A percentile compares a stretch with the other conserved stretches of the same genome.
phyloP scores from a whole-genome alignment of 306 rosid species.

The Fagus crenata region DNA sequence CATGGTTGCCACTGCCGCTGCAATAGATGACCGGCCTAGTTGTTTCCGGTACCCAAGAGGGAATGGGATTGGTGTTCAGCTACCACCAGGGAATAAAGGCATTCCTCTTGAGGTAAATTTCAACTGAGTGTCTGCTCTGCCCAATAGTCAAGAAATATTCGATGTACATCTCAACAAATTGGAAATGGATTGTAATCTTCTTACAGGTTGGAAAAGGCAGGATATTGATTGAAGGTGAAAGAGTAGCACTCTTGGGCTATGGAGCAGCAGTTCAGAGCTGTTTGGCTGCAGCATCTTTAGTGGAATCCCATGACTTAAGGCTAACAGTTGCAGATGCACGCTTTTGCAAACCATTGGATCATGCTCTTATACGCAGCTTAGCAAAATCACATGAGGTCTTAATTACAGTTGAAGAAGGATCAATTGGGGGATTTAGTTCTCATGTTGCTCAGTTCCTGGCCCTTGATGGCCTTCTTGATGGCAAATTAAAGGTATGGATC shows the following conservation, averaged over 20 bases:
- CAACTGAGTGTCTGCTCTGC: background rate
- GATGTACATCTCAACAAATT: background rate
- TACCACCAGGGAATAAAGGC: constrained; percentile 83
- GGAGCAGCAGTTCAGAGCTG: constrained; percentile 81
- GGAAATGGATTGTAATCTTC: constrained; percentile 15
- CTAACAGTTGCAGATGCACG: constrained; percentile 75
- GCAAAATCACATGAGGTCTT: constrained; percentile 80
- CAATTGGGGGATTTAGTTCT: constrained; percentile 93
- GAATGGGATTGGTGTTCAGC: constrained; percentile 73
- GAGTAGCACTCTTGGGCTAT: constrained; percentile 85
- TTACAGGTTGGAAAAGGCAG: constrained; percentile 76
- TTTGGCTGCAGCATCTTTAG: constrained; percentile 58
- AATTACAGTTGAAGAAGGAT: constrained; percentile 95
- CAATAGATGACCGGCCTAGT: constrained; percentile 89
- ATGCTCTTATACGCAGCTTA: constrained; percentile 65
- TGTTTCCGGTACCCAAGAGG: constrained; percentile 97
- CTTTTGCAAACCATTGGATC: constrained; percentile 94
- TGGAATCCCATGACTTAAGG: constrained; percentile 50
- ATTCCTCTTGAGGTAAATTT: constrained; percentile 56
- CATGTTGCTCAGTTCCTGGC: constrained; percentile 96
- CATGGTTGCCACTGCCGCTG: constrained; percentile 96
- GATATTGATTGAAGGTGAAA: constrained; percentile 77
- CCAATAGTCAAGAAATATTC: background rate
- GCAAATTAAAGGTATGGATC: constrained; percentile 62
- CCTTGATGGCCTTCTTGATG: constrained; percentile 94